Base-by-base conservation (phyloP, 495 filamentous ascomycete species). In the Monascus purpureus region DNA sequence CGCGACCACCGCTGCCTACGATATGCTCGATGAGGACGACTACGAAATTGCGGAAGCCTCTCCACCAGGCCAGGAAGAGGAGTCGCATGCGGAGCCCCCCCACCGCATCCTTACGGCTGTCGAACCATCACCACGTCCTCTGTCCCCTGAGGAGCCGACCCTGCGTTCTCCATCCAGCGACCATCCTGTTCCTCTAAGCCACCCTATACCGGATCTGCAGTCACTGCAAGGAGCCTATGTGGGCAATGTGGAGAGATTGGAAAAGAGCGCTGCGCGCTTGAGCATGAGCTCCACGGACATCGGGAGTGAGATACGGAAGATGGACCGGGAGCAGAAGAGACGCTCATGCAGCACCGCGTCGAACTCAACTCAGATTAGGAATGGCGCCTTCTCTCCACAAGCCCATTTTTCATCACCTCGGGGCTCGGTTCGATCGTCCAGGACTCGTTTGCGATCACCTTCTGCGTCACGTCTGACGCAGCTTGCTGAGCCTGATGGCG, bases 161-260 rank as follows among this genome's bases (percentile, higher is more conserved):
- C 53, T 76, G 26, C 73, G 68, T 28, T 76, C 73, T 12, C 69
- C 72, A 18, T 76, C 75, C 34, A 54, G 60, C 17, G 73, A 70
- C 28, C 59, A 62, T 17, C 67, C 71, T 25, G 50, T 74, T 17
- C 61, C 67, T 32, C 65, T 87, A 32, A 73, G 66, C 38, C 82
- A 90, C 50, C 83, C 83, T 13, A 78, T 68, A 3, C 82, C 82
- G 13, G 82, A 86, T 53, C 56, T 79, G 23, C 76, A 80, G 45
- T 72, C 75, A 13, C 57, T 81, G 26, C 78, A 82, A 43, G 77
- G 78, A 15, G 78, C 78, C 17, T 82, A 79, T 45, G 55, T 74
- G 13, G 67, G 69, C 47, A 88, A 87, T 63, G 76, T 93, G 36
- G 80, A 85, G 49, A 71, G 80, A 26, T 61, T 93, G 40, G 85